Conservation (phyloP, 1,139 yeast genomes). For the Pneumocystis carinii region DNA sequence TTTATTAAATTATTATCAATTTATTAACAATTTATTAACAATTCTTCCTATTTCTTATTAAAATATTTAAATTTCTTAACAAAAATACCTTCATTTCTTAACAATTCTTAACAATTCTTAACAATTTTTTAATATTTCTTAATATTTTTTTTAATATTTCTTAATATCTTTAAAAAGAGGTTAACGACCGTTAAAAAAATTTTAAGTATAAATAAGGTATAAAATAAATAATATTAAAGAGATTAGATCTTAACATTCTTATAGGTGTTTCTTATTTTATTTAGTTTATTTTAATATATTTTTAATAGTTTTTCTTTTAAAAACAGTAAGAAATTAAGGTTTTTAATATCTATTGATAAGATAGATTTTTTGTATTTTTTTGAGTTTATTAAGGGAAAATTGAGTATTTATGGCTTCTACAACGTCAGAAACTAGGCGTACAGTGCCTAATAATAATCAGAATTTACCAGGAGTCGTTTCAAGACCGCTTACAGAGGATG, state of each 20-base stretch:
- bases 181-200: too few species aligned
- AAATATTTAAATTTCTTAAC: too few species aligned
- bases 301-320: background rate
- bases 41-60: too few species aligned
- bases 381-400: background rate
- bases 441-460: background rate
- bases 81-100: too few species aligned
- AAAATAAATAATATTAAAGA: background rate
- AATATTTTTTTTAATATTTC: too few species aligned
- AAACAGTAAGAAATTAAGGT: background rate
- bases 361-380: background rate
- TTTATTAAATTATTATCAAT: too few species aligned
- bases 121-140: too few species aligned
- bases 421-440: background rate
- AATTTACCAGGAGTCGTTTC: background rate
- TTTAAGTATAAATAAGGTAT: too few species aligned
- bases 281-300: background rate
- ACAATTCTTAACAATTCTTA: too few species aligned
- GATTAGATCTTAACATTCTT: background rate
- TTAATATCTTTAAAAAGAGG: too few species aligned
- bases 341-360: background rate
- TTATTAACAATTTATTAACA: too few species aligned
- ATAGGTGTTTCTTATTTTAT: background rate
- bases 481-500: constrained; percentile 4
- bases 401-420: background rate